phyloP scores from a whole-genome alignment of 2,329 filamentous ascomycete species.

The Ambrosiella cleistominuta region DNA sequence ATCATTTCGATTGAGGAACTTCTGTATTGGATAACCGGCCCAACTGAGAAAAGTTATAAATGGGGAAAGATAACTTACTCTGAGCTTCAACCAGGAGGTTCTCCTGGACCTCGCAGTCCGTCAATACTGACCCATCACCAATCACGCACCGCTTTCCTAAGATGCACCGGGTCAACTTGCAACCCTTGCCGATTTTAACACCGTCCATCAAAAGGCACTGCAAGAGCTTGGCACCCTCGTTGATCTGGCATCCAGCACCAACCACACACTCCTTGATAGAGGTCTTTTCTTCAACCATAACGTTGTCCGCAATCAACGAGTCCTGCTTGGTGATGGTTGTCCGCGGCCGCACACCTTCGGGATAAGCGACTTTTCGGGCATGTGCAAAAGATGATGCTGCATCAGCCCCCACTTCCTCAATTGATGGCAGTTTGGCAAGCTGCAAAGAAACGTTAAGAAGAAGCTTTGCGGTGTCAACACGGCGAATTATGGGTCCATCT shows the following conservation, averaged over 20 bases:
- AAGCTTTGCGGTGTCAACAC: constrained; percentile 73
- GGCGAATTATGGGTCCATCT: constrained; percentile 51
- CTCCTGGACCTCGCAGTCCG: constrained; percentile 84
- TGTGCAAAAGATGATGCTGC: constrained; percentile 59
- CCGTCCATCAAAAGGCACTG: constrained; percentile 88
- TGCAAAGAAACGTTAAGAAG: constrained; percentile 68
- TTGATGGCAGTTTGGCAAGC: constrained; percentile 64
- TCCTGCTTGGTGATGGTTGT: constrained; percentile 72
- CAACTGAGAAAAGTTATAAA: neutral
- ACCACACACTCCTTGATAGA: constrained; percentile 89
- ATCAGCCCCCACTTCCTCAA: constrained; percentile 42
- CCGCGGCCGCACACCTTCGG: constrained; percentile 60
- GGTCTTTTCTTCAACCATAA: constrained; percentile 71
- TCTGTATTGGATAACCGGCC: neutral
- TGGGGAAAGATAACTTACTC: constrained; percentile 32
- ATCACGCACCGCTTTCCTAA: constrained; percentile 66
- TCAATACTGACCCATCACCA: constrained; percentile 64
- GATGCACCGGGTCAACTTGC: constrained; percentile 74
- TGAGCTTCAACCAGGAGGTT: constrained; percentile 70
- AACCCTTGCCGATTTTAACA: constrained; percentile 66
- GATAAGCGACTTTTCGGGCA: constrained; percentile 61
- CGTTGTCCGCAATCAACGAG: constrained; percentile 72
- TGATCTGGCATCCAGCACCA: constrained; percentile 73
- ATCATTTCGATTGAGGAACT: too few relatives aligned
- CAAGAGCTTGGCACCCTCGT: constrained; percentile 68